A percentile compares a stretch with the other conserved stretches of the same genome.
These are phyloP conservation scores for Petunia axillaris DNA, from an alignment of 257 asterid species.

Conservation along the genomic window DNA sequence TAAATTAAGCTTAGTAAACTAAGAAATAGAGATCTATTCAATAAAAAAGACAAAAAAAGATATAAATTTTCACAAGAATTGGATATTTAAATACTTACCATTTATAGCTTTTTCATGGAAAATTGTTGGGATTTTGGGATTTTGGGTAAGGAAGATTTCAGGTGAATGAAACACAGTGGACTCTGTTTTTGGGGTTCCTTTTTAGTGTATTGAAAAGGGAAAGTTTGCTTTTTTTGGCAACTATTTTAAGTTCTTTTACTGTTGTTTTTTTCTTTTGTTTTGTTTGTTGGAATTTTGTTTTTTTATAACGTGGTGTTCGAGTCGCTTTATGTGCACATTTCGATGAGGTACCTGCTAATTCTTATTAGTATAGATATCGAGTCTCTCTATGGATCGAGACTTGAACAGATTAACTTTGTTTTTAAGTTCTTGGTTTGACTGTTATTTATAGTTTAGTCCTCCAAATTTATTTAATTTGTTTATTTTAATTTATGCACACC, in stretches of 20 bases:
- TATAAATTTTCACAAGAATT: slow-evolving; percentile 14
- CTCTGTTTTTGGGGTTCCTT: slow-evolving; percentile 6
- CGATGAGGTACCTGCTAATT: too few relatives aligned
- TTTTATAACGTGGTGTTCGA: too few relatives aligned
- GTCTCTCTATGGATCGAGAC: too few relatives aligned
- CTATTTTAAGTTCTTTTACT: not conserved
- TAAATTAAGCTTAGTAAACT: slow-evolving; percentile 20
- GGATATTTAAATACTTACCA: slow-evolving; percentile 18
- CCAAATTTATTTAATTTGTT: too few relatives aligned
- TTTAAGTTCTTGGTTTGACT: too few relatives aligned
- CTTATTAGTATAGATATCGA: too few relatives aligned
- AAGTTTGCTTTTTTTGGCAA: slow-evolving; percentile 14
- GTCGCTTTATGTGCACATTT: too few relatives aligned
- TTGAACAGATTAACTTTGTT: too few relatives aligned
- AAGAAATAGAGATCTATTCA: slow-evolving; percentile 43
- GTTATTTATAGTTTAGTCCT: too few relatives aligned
- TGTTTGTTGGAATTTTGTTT: not conserved
- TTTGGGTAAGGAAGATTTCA: not conserved
- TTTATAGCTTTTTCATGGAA: slow-evolving; percentile 30
- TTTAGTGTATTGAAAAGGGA: not conserved
- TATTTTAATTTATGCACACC: too few relatives aligned
- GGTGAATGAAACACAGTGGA: slow-evolving; percentile 23
- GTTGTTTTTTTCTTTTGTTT: not conserved
- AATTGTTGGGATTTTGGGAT: not conserved
- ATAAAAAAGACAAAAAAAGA: not conserved